phyloP scores from a whole-genome alignment of 441 rosid species.

The Populus hybrid region DNA sequence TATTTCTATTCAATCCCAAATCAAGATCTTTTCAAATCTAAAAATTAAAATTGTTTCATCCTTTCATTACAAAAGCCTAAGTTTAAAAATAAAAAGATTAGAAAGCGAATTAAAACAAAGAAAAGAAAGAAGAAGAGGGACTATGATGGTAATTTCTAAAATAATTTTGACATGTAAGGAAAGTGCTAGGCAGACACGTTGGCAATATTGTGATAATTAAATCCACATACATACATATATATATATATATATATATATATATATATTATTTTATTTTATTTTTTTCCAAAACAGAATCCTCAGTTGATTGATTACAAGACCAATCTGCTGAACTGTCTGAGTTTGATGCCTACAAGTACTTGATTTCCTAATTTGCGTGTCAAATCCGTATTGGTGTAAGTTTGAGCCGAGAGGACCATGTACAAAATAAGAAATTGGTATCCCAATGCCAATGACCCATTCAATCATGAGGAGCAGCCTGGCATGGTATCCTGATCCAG shows the following conservation, averaged over 20 bases:
- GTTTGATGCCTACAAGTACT: neutral
- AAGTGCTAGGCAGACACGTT: neutral
- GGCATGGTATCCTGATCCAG: neutral
- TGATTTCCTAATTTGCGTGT: neutral
- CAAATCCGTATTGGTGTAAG: neutral
- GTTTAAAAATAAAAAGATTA: too few species aligned
- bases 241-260: too few species aligned
- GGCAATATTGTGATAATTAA: too few species aligned
- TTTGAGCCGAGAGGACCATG: neutral
- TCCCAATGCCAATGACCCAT: too few species aligned
- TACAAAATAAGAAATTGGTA: neutral
- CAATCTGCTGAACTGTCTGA: neutral
- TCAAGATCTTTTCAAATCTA: too few species aligned
- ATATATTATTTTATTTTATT: too few species aligned
- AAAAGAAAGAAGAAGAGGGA: too few species aligned
- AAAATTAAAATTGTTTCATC: neutral
- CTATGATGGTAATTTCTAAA: too few species aligned
- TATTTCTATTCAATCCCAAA: too few species aligned
- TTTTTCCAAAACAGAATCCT: neutral
- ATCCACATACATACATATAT: neutral
- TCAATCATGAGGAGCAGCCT: neutral
- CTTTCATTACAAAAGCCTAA: neutral
- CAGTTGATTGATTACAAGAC: neutral
- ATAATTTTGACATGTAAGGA: neutral
- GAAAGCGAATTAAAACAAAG: too few species aligned